A percentile compares a stretch with the other conserved stretches of the same genome.
Conservation (phyloP, 768 basidiomycete species). For the Dentipellis sp. region DNA sequence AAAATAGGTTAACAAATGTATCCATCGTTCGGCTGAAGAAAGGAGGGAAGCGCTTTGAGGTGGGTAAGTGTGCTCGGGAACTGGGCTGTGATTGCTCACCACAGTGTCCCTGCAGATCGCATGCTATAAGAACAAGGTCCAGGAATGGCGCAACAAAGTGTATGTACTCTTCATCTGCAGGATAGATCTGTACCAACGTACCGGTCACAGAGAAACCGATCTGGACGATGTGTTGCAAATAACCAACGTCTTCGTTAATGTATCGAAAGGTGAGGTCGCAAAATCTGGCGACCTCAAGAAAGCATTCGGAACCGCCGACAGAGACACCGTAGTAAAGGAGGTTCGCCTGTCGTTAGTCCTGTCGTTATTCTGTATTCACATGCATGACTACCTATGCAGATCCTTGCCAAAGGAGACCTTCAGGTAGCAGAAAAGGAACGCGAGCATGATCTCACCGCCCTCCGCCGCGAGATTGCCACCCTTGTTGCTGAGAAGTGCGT, state of each 20-base stretch:
- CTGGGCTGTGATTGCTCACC: neutral
- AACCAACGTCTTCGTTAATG: constrained; percentile 91
- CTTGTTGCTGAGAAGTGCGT: constrained; percentile 94
- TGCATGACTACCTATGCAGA: constrained; percentile 35
- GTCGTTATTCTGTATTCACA: neutral
- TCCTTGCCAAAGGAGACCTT: constrained; percentile 91
- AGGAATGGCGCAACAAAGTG: constrained; percentile 92
- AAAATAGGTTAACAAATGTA: constrained; percentile 84
- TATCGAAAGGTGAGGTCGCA: constrained; percentile 92
- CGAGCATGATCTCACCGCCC: constrained; percentile 70
- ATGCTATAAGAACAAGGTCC: constrained; percentile 99
- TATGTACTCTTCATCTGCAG: constrained; percentile 27
- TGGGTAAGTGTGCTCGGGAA: constrained; percentile 23
- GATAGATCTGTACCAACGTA: no score
- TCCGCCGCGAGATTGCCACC: constrained; percentile 87
- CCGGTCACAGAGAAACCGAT: constrained; percentile 64
- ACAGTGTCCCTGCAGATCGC: constrained; percentile 53
- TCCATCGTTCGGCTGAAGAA: constrained; percentile 95
- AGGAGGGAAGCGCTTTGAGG: constrained; percentile 96
- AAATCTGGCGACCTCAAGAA: constrained; percentile 86
- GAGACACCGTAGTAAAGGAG: constrained; percentile 72
- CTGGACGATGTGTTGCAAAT: constrained; percentile 96
- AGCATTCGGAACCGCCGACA: constrained; percentile 73
- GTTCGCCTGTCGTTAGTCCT: constrained; percentile 26
- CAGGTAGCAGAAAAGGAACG: constrained; percentile 98